These are phyloP conservation scores for Taphrina wiesneri DNA, from an alignment of 1,139 yeast species.

Conservation along the genomic window DNA sequence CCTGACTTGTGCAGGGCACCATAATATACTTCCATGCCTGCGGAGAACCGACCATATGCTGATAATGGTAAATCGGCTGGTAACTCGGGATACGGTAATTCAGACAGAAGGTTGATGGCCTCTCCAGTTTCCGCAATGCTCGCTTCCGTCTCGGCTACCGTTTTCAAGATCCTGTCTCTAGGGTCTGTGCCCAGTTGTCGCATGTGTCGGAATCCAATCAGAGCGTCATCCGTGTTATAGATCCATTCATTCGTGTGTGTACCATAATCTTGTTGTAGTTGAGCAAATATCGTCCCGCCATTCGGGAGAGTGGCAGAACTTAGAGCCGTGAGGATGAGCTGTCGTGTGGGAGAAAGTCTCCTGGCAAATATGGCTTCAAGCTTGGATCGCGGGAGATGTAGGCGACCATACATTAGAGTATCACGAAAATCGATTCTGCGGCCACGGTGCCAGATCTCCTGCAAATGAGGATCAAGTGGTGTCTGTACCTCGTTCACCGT, in stretches of 20 bases:
- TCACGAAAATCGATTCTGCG: conserved; percentile 45
- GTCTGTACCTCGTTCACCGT: conserved; percentile 49
- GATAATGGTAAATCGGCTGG: conserved; percentile 46
- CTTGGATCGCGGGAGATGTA: conserved; percentile 84
- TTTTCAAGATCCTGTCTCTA: background rate
- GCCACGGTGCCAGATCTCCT: conserved; percentile 46
- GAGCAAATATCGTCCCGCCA: conserved; percentile 59
- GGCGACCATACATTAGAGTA: conserved; percentile 69
- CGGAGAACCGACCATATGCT: conserved; percentile 54
- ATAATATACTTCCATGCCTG: conserved; percentile 89
- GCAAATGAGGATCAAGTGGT: conserved; percentile 39
- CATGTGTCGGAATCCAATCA: conserved; percentile 78
- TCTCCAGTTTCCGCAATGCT: conserved; percentile 12
- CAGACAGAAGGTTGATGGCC: background rate
- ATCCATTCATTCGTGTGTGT: conserved; percentile 72
- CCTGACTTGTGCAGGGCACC: conserved; percentile 67
- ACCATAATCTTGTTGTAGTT: conserved; percentile 68
- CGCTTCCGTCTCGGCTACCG: conserved; percentile 10
- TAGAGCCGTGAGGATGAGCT: conserved; percentile 70
- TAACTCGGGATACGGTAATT: background rate
- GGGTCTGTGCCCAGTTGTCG: conserved; percentile 59
- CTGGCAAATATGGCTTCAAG: conserved; percentile 86
- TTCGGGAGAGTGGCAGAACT: conserved; percentile 65
- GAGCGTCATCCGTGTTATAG: conserved; percentile 83
- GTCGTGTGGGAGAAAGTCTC: conserved; percentile 61